These are phyloP conservation scores for Fusarium siculi DNA, from an alignment of 2,329 filamentous ascomycete species.

Conservation along the genomic window DNA sequence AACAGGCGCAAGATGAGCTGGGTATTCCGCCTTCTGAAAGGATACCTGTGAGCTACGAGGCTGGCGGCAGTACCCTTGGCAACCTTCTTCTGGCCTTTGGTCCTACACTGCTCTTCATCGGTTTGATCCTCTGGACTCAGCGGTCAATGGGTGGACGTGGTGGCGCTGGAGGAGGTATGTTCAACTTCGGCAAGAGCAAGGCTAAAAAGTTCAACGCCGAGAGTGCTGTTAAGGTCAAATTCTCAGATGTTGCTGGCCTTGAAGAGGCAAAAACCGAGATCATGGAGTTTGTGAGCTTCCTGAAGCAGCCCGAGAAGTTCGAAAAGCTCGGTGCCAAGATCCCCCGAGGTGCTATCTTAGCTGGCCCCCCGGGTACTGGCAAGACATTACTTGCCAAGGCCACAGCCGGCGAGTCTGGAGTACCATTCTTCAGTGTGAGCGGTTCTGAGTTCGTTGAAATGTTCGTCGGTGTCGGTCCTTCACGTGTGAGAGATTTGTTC, in stretches of 20 bases:
- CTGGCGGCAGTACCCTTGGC: constrained; percentile 79
- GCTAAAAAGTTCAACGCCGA: constrained; percentile 99
- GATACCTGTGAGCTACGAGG: constrained; percentile 89
- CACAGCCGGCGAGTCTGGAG: constrained; percentile 94
- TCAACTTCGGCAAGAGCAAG: constrained; percentile 94
- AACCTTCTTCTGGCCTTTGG: constrained; percentile 82
- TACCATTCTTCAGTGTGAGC: constrained; percentile 98
- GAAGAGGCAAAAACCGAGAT: constrained; percentile 98
- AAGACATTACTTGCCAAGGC: constrained; percentile 98
- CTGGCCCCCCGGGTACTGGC: constrained; percentile 97
- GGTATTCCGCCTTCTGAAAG: constrained; percentile 87
- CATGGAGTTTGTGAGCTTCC: constrained; percentile 98
- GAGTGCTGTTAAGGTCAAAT: constrained; percentile 95
- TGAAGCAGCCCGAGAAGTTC: constrained; percentile 93
- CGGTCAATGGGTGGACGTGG: constrained; percentile 77
- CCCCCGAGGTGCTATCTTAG: constrained; percentile 93
- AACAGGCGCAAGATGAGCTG: constrained; percentile 88
- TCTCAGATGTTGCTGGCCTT: constrained; percentile 95
- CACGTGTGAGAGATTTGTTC: constrained; percentile 93
- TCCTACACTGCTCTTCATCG: constrained; percentile 87
- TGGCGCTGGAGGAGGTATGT: constrained; percentile 79
- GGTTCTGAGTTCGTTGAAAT: constrained; percentile 99
- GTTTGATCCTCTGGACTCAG: constrained; percentile 81
- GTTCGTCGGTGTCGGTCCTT: constrained; percentile 98
- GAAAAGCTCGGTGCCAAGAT: constrained; percentile 97